Percentiles rank a stretch among this genome's conserved stretches.
Evolutionary conservation across 495 filamentous ascomycete genomes (phyloP).

Genomic region (Penicillium silybi): DNA sequence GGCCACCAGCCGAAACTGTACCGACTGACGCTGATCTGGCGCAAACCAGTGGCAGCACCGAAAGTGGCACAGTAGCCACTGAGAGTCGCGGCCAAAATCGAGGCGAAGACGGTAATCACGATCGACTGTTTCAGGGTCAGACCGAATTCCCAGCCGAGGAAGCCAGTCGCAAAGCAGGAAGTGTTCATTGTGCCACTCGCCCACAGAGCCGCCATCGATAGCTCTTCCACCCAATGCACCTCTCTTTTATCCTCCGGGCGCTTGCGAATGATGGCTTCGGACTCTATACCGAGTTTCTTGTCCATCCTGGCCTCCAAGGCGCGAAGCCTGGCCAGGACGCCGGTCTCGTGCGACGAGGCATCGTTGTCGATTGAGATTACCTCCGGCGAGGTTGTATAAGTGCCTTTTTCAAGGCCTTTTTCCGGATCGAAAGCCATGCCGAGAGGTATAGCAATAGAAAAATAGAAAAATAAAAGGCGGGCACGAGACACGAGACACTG

Average conservation of each 20-base stretch:
- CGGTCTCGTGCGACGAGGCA: slow-evolving; percentile 3
- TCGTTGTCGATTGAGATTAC: not conserved
- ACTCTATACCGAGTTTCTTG: slow-evolving; percentile 48
- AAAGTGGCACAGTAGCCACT: slow-evolving; percentile 42
- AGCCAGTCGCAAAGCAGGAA: slow-evolving; percentile 45
- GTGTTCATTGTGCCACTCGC: slow-evolving; percentile 52
- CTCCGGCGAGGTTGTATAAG: slow-evolving; percentile 4
- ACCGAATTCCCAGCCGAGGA: slow-evolving; percentile 36
- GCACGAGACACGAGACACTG: not conserved
- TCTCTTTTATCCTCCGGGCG: slow-evolving; percentile 37
- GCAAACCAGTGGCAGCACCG: slow-evolving; percentile 74
- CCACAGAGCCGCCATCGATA: slow-evolving; percentile 51
- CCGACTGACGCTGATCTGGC: slow-evolving; percentile 70
- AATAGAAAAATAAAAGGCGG: not conserved
- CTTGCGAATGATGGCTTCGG: slow-evolving; percentile 45
- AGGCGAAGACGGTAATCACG: slow-evolving; percentile 31
- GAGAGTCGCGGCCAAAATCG: slow-evolving; percentile 18
- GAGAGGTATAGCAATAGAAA: not conserved
- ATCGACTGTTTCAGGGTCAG: slow-evolving; percentile 33
- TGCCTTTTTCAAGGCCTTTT: slow-evolving; percentile 7
- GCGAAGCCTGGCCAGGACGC: slow-evolving; percentile 31
- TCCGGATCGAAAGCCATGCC: slow-evolving; percentile 11
- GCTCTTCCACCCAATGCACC: slow-evolving; percentile 22
- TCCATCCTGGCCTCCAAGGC: slow-evolving; percentile 43
- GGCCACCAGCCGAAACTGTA: slow-evolving; percentile 34